Evolutionary conservation across 2,329 filamentous ascomycete species (phyloP).

Genomic region (Cercospora sp.): DNA sequence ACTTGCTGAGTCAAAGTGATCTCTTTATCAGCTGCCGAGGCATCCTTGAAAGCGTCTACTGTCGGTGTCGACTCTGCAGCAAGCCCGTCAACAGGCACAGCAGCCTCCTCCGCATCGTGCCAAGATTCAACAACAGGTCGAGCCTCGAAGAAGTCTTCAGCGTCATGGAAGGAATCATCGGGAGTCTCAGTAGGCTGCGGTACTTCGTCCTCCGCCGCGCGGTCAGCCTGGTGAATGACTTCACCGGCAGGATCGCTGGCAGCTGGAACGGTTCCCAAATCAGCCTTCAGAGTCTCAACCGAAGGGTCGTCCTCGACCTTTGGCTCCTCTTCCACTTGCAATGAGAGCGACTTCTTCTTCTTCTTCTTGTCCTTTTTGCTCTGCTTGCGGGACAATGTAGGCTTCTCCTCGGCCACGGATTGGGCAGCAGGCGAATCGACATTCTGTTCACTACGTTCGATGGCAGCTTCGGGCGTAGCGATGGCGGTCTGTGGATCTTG

Average conservation of each 20-base stretch:
- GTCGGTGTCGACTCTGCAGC: background rate
- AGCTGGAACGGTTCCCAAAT: background rate
- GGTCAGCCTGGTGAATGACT: constrained; percentile 1
- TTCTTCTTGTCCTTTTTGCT: constrained; percentile 32
- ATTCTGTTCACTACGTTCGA: background rate
- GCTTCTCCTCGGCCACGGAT: constrained; percentile 2
- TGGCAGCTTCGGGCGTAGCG: background rate
- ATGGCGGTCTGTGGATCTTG: background rate
- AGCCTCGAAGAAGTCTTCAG: constrained; percentile 15
- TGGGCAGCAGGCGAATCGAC: background rate
- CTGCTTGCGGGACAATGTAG: constrained; percentile 24
- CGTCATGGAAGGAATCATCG: constrained; percentile 20
- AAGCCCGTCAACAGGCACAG: background rate
- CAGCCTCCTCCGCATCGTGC: constrained; percentile 11
- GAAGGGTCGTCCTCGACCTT: background rate
- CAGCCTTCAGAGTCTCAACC: background rate
- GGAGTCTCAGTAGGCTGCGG: constrained; percentile 11
- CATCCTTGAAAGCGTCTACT: background rate
- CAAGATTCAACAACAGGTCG: constrained; percentile 7
- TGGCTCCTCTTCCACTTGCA: constrained; percentile 1
- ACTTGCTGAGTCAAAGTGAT: background rate
- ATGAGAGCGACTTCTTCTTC: constrained; percentile 7
- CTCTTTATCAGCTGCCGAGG: background rate
- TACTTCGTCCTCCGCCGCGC: constrained; percentile 6
- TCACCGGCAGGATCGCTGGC: constrained; percentile 11